Evolutionary conservation across 2,329 filamentous ascomycete species (phyloP), one percentile per base, ranked within the genome.

Genomic region (Penicillium sp.): DNA sequence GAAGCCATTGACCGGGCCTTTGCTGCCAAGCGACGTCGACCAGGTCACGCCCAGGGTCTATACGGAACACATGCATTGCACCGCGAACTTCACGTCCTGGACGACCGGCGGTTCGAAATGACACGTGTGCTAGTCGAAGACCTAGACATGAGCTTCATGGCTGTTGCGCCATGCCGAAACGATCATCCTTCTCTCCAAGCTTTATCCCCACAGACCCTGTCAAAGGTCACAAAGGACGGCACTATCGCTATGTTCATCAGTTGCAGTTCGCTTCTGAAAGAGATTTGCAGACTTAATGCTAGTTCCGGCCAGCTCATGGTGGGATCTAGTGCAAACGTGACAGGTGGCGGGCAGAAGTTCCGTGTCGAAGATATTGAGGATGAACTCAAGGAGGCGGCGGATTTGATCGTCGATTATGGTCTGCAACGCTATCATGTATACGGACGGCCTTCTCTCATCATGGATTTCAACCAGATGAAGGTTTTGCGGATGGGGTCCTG

Each of bases 31-130:
- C 29, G 40, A 23, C 60, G 60, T 16, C 45, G 41, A 9, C 44
- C 44, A 2, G 53, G 50, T 18, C 56, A 63, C 16, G 26, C 40
- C 3, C 49, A 52, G 6, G 60, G 57, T 31, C 39, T 62, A 16
- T 48, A 59, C 7, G 60, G 58, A 3, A 54, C 53, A 8, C 49
- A 57, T 24, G 32, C 41, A 0, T 39, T 53, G 13, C 60, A 63
- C 22, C 39, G 10, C 1, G 27, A 50, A 11, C 37, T 62, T 6
- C 59, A 62, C 10, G 8, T 54, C 3, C 44, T 60, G 2, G 35
- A 49, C 1, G 34, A 37, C 2, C 24, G 26, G 11, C 35, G 41
- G 26, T 47, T 50, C 14, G 47, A 51, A 6, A 51, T 60, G 36
- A 56, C 49, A 20, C 51, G 54, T 0, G 49, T 51, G 3, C 16